These are phyloP conservation scores for Paramecium octaurelia DNA, from an alignment of 73 alveolate genomes.

Conservation along the genomic window DNA sequence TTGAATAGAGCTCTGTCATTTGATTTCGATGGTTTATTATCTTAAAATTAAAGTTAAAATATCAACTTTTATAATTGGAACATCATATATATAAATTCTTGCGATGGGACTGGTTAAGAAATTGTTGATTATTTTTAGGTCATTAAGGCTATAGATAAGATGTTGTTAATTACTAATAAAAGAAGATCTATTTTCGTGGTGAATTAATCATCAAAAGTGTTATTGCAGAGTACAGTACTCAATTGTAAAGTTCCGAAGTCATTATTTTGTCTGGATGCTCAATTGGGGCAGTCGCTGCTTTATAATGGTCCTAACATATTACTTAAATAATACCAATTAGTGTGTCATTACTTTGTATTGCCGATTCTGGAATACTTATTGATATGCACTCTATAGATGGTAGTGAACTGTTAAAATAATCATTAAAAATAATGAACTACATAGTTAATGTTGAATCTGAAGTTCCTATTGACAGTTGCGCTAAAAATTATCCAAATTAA, in stretches of 20 bases:
- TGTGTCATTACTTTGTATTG: background rate
- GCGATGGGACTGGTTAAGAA: slow-evolving; percentile 42
- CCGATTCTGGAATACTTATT: slow-evolving; percentile 12
- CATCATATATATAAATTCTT: background rate
- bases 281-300: slow-evolving; percentile 26
- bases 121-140: background rate
- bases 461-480: background rate
- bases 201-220: background rate
- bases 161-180: background rate
- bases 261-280: slow-evolving; percentile 20
- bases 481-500: background rate
- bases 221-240: background rate
- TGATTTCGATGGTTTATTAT: background rate
- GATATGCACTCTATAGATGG: slow-evolving; percentile 27
- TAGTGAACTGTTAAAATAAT: background rate
- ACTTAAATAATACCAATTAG: background rate
- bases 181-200: background rate
- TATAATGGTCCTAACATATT: background rate
- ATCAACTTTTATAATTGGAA: background rate
- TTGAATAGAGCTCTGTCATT: background rate
- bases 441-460: background rate
- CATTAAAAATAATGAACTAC: background rate
- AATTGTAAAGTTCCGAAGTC: background rate
- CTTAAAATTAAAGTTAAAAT: background rate
- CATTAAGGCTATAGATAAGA: background rate